Evolutionary conservation across 441 rosid species (phyloP), one percentile per base, ranked within the genome.

Genomic region (Erodium trifolium): DNA sequence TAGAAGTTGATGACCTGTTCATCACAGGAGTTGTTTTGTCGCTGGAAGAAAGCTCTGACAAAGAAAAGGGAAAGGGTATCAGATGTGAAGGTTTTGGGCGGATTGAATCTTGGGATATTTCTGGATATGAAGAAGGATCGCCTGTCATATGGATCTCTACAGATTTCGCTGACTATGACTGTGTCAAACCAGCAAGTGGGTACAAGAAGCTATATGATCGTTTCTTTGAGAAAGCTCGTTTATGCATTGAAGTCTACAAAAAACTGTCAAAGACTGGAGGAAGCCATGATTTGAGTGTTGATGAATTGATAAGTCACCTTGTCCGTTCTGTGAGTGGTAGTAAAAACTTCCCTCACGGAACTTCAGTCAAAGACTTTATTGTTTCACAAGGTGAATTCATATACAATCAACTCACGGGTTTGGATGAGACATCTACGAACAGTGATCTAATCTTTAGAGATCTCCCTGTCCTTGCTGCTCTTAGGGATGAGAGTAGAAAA

Each of bases 71-170:
- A 14, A 80, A 62, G 51, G 82, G 86, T 60, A 80, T 87, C 12
- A 76, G 82, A 70, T 89, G 93, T 18, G 78, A 81, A 13, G 87
- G 82, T 4, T 91, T 85, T 68, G 95, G 88, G 37, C 81, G 91
- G 23, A 72, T 88, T 3, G 93, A 89, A 78, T 35, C 81, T 2
- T 93, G 97, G 97, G 57, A 64, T 63, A 86, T 93, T 14, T 88
- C 98, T 47, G 98, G 96, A 3, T 93, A 88, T 41, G 97, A 88
- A 73, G 93, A 87, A 51, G 97, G 95, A 4, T 82, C 73, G 0
- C 93, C 92, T 0, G 85, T 89, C 3, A 53, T 93, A 18, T 91
- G 96, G 98, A 70, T 93, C 5, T 76, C 93, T 0, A 93, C 97
- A 8, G 87, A 82, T 3, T 14, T 73, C 67, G 96, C 97, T 3